Conservation (phyloP, 139 green algal species). For the Haematococcus sp. region DNA sequence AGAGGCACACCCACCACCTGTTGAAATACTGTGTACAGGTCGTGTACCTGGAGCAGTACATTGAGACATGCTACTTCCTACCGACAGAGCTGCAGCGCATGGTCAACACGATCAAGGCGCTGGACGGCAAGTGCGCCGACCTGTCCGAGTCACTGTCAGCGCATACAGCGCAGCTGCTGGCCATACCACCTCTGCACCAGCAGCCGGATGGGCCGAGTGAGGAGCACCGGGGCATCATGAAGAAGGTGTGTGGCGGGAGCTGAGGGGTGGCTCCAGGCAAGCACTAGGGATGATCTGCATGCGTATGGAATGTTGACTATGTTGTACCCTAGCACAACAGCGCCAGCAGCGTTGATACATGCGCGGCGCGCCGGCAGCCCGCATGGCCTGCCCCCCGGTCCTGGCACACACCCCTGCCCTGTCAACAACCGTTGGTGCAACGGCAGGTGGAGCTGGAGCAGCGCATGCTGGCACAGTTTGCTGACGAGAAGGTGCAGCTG, state of each 20-base stretch:
- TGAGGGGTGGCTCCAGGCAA: too few species aligned
- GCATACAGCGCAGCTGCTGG: conserved; percentile 29
- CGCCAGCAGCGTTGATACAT: too few species aligned
- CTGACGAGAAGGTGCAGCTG: conserved; percentile 74
- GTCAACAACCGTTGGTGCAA: too few species aligned
- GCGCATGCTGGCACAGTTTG: conserved; percentile 68
- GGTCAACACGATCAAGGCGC: conserved; percentile 69
- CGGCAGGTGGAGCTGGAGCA: conserved; percentile 39
- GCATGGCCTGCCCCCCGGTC: too few species aligned
- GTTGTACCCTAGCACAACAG: too few species aligned
- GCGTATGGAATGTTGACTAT: too few species aligned
- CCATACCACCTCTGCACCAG: conserved; percentile 15
- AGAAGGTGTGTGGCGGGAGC: too few species aligned
- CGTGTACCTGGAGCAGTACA: conserved; percentile 63
- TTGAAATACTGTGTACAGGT: too few species aligned
- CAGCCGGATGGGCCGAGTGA: conserved; percentile 8
- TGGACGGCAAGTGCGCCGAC: conserved; percentile 63
- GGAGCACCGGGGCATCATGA: conserved; percentile 21
- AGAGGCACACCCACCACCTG: too few species aligned
- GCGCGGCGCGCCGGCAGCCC: too few species aligned
- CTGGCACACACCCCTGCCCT: too few species aligned
- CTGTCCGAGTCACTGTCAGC: conserved; percentile 37
- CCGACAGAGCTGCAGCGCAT: conserved; percentile 66
- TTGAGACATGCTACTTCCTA: conserved; percentile 55
- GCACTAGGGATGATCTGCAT: too few species aligned